Evolutionary conservation across 148 eudicot genomes (phyloP).

Genomic region (Vaccinium darrowii): DNA sequence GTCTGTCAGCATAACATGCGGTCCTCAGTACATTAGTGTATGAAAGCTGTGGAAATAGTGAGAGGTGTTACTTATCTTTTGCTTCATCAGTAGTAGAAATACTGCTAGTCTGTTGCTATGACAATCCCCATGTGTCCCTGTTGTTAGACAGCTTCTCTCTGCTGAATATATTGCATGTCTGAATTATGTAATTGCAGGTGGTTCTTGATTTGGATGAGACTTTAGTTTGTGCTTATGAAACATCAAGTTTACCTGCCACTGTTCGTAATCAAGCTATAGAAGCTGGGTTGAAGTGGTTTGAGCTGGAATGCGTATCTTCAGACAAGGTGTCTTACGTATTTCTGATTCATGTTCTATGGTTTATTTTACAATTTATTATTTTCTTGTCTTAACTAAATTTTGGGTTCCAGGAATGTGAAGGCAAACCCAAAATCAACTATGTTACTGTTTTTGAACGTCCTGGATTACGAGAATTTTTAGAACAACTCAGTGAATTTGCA

Average conservation of each 20-base stretch:
- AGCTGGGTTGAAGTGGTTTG: conserved; percentile 92
- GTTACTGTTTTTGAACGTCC: conserved; percentile 99
- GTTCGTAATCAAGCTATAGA: conserved; percentile 83
- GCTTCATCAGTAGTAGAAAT: neutral
- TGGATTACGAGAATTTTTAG: conserved; percentile 79
- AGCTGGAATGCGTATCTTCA: conserved; percentile 88
- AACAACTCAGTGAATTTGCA: conserved; percentile 87
- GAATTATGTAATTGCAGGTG: conserved; percentile 49
- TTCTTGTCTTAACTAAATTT: conserved; percentile 15
- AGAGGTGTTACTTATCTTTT: neutral
- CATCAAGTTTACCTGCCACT: conserved; percentile 74
- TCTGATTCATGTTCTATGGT: conserved; percentile 7
- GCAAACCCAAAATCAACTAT: conserved; percentile 90
- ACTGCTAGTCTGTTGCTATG: neutral
- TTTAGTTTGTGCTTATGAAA: conserved; percentile 91
- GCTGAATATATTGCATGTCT: neutral
- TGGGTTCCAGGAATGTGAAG: conserved; percentile 72
- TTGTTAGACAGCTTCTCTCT: neutral
- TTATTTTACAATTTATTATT: neutral
- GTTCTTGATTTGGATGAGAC: conserved; percentile 99
- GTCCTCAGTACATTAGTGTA: neutral
- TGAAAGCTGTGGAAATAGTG: neutral
- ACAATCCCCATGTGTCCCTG: neutral
- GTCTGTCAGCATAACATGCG: neutral
- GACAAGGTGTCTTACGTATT: conserved; percentile 60